Evolutionary conservation across 257 asterid species (phyloP), one percentile per base, ranked within the genome.

Genomic region (Petunia secreta): DNA sequence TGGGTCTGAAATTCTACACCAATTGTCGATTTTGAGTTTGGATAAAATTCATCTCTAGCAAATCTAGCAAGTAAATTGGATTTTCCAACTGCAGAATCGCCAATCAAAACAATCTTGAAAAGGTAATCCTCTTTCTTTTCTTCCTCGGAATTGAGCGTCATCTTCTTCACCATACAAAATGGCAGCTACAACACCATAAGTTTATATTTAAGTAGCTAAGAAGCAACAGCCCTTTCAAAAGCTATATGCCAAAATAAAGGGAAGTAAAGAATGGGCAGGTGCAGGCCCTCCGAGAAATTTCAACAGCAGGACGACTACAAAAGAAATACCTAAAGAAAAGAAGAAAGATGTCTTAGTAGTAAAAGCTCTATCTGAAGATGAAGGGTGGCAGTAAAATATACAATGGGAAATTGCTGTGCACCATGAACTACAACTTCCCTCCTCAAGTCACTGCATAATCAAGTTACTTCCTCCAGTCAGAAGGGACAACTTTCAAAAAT

Each of bases 1-100:
- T 95, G 99, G 38, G 98, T 95, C 89, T 95, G 99, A 82, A 95
- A 93, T 88, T 95, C 99, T 82, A 95, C 99, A 50, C 99, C 99
- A 41, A 95, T 95, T 0, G 99, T 95, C 14, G 99, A 95, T 83
- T 95, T 95, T 8, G 99, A 95, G 80, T 92, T 95, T 0, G 98
- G 87, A 82, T 93, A 92, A 75, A 93, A 95, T 85, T 95, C 99
- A 75, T 95, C 95, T 71, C 99, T 88, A 10, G 99, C 97, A 85
- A 95, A 93, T 86, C 97, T 91, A 60, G 99, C 95, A 66, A 95
- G 98, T 90, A 95, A 83, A 85, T 95, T 95, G 13, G 99, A 95
- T 87, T 95, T 95, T 16, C 99, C 99, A 84, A 95, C 99, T 40
- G 99, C 98, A 57, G 99, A 93, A 85, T 95, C 99, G 50, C 84